These are phyloP conservation scores for Mollisiaceae sp. DNA, from an alignment of 2,329 filamentous ascomycete species.

Conservation along the genomic window DNA sequence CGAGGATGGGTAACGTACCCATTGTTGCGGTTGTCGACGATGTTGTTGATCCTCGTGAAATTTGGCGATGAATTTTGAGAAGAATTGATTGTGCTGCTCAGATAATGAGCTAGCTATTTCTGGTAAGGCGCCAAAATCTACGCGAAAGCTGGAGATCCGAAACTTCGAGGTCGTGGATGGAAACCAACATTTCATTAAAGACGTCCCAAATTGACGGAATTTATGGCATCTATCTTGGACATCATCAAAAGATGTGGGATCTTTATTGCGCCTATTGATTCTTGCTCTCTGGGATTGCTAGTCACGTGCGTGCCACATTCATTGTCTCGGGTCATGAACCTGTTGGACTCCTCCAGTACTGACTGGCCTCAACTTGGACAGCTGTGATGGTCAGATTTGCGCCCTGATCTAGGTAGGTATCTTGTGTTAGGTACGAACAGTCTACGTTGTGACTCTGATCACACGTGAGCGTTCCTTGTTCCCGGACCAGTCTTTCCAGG, in stretches of 20 bases:
- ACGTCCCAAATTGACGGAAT: too few species aligned
- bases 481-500: background rate
- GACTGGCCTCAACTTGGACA: background rate
- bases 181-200: background rate
- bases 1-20: constrained; percentile 44
- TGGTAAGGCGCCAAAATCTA: constrained; percentile 1
- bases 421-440: background rate
- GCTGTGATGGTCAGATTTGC: background rate
- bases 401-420: background rate
- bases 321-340: too few species aligned
- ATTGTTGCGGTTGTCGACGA: constrained; percentile 43
- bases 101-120: constrained; percentile 4
- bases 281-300: too few species aligned
- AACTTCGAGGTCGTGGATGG: background rate
- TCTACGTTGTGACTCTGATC: constrained; percentile 1
- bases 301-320: too few species aligned
- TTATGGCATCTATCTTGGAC: too few species aligned
- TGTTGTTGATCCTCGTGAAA: constrained; percentile 28
- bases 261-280: too few species aligned
- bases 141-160: constrained; percentile 5
- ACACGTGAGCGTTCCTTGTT: constrained; percentile 1
- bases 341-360: background rate
- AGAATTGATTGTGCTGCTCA: constrained; percentile 5
- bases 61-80: constrained; percentile 17
- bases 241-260: too few species aligned